Evolutionary conservation across 768 basidiomycete genomes (phyloP), one percentile per base, ranked within the genome.

Genomic region (Psilocybe sp.): DNA sequence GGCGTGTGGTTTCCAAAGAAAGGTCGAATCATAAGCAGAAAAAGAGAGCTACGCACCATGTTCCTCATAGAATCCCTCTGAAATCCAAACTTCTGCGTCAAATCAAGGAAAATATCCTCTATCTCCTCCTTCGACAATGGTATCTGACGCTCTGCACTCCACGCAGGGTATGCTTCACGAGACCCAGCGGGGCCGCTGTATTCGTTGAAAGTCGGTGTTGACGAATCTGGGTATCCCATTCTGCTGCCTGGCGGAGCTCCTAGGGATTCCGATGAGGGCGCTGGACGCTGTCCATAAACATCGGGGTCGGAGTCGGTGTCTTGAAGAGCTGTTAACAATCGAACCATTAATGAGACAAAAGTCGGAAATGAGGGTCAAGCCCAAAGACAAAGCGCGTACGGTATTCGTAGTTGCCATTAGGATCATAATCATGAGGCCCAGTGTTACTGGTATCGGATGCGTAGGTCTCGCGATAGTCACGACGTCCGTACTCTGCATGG

Each of bases 91-190:
- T 98, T 99, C 77, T 98, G 94, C 20, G 93, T 87, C 32, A 99
- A 78, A 74, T 98, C 97, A 44, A 98, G 81, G 65, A 98, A 92
- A 44, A 99, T 92, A 64, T 99, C 97, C 67, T 98, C 96, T 49
- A 98, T 98, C 74, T 98, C 97, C 69, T 99, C 97, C 75, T 98
- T 98, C 15, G 93, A 95, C 12, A 99, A 75, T n/a, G 96, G 96
- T 53, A 98, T 97, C 57, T 89, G 85, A 12, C 90, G 85, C 45
- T 98, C 97, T 36, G 84, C 69, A 9, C 84, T 85, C 97, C 97
- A 99, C 1, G 96, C 93, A 0, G 96, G 90, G 64, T 98, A 98
- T 35, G 92, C 84, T 59, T 98, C 94, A 41, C 84, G 81, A 37
- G 71, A 79, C 47, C 81, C 81, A 28, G 74, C 69, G 3, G 78